Evolutionary conservation across 768 basidiomycete species (phyloP), one percentile per base, ranked within the genome.

Genomic region (Calocera viscosa): DNA sequence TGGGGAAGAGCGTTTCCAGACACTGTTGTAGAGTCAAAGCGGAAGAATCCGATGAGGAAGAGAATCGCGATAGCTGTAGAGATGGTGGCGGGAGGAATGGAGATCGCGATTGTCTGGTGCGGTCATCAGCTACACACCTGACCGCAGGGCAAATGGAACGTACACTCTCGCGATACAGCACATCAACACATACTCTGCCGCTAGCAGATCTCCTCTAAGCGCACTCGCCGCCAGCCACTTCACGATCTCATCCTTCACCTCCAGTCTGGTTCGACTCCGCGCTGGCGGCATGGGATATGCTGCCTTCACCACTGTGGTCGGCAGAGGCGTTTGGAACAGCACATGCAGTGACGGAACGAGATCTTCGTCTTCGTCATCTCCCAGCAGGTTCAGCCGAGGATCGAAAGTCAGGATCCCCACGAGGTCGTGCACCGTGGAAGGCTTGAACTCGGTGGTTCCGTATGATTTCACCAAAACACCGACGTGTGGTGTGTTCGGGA

Each of bases 401-500:
- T 91, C 89, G 65, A 79, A 80, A 0, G 84, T 81, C 19, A 87
- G 73, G n/a, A 91, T 85, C 3, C 90, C 90, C 49, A 91, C 82
- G 70, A 92, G 89, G 7, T 81, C 86, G 17, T 80, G 76, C 7
- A 90, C 66, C 66, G 89, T 85, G 0, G 88, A 85, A 17, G 85
- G 74, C 69, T 83, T 86, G 63, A 87, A 75, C 0, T 76, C 72
- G 22, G 74, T 70, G n/a, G 73, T 68, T 49, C 72, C 74, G 64
- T 84, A 83, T 69, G 90, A 90, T 81, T 90, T 91, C 71, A 88
- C 77, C 75, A 88, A 86, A 2, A 83, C 81, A 16, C 88, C 90
- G n/a, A 89, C 72, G 72, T 90, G 88, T 10, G 80, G 69, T 19
- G 73, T 73, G 22, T 75, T 75, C 8, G 83, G 79, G 11, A 83